Evolutionary conservation across 2,329 filamentous ascomycete species (phyloP).

Genomic region (Colletotrichum salicis): DNA sequence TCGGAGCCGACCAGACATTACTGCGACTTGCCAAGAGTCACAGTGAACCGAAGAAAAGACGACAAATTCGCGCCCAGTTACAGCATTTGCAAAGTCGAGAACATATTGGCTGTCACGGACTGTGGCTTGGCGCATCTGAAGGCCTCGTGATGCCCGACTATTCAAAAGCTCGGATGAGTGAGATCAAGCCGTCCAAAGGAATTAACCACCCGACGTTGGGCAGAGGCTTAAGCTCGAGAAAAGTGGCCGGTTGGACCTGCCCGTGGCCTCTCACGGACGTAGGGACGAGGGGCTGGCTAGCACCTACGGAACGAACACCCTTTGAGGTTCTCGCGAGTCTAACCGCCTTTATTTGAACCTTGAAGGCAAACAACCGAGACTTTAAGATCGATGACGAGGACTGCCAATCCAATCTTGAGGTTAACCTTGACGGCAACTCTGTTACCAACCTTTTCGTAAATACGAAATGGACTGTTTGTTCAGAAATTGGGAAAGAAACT

Average conservation of each 20-base stretch:
- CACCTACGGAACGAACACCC: not conserved
- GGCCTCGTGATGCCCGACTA: not conserved
- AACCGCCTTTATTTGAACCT: conserved; percentile 1
- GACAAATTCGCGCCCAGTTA: not conserved
- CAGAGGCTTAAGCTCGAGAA: not conserved
- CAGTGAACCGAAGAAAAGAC: not conserved
- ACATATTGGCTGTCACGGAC: not conserved
- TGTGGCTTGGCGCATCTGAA: not conserved
- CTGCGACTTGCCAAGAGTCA: conserved; percentile 27
- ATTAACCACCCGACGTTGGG: not conserved
- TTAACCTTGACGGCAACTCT: conserved; percentile 18
- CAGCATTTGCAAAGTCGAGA: not conserved
- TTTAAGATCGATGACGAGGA: conserved; percentile 19
- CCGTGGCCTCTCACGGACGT: not conserved
- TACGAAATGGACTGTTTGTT: too few relatives aligned
- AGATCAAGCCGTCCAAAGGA: not conserved
- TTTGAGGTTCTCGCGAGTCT: not conserved
- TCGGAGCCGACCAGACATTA: not conserved
- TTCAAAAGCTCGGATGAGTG: not conserved
- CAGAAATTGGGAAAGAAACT: not conserved
- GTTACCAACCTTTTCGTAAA: not conserved
- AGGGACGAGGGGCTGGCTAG: too few relatives aligned
- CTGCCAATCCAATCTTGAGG: conserved; percentile 13
- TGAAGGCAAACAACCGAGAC: not conserved
- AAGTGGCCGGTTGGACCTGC: not conserved